Evolutionary conservation across 2,329 filamentous ascomycete genomes (phyloP), one percentile per base, ranked within the genome.

Genomic region (Fusarium euwallaceae): DNA sequence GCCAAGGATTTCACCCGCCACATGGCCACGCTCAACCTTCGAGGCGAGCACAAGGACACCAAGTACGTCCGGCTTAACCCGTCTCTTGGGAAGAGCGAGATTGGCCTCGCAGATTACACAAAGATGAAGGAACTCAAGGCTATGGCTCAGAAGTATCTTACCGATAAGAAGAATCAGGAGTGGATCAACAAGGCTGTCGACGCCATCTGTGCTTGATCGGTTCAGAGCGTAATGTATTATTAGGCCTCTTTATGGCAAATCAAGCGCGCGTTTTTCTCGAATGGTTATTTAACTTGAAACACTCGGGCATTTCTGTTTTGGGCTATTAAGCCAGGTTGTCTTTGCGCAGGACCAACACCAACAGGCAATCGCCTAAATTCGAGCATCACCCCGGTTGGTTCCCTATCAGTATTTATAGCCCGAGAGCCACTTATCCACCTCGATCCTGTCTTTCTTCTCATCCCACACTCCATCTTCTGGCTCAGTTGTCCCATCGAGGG

Each of bases 1-100:
- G 74, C 68, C 1, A 76, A 76, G 2, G 74, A 76, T 36, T 76
- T 76, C 24, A 70, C 74, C 0, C 43, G 74, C 1, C 73, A 76
- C 9, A 74, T 76, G 53, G 51, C 22, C 0, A 56, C 64, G 22
- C 39, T 76, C 0, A 70, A 64, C 5, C 8, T 24, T 1, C 20
- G 74, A 2, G 58, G 56, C 1, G 73, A 76, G 14, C 66, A 76
- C 2, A 55, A 58, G 5, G 37, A 70, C 3, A 76, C 61, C 0
- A 39, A 66, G 11, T 76, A 76, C 3, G 32, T 76, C 2, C 61
- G 71, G 0, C 65, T 76, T 0, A 76, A 70, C 4, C 71, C 74
- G 0, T 48, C 48, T 5, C 5, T 74, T 11, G 60, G 55, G 0
- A 59, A 59, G 4, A 61, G 67, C 1, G 68, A 61, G n/a, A 76